phyloP scores from a whole-genome alignment of 495 filamentous ascomycete genomes.

The Penicillium pancosmium region DNA sequence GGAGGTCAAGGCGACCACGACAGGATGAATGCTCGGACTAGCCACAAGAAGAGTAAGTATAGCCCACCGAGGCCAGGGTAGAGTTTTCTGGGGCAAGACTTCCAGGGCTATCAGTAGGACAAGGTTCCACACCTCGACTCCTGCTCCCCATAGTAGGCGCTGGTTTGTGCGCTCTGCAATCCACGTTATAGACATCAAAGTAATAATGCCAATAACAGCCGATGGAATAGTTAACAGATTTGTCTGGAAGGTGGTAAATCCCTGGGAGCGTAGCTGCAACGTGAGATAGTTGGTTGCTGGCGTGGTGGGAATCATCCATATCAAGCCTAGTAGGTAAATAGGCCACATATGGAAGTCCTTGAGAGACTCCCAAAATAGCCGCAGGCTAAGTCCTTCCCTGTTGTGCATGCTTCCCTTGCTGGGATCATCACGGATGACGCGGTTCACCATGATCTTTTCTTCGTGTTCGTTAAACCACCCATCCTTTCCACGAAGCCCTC shows the following conservation, averaged over 20 bases:
- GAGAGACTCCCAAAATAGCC: constrained; percentile 51
- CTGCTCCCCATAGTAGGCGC: constrained; percentile 50
- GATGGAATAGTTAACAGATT: constrained; percentile 63
- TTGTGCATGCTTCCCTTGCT: constrained; percentile 69
- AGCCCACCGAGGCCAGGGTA: constrained; percentile 54
- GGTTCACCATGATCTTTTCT: constrained; percentile 71
- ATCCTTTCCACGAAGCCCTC: constrained; percentile 63
- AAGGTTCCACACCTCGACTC: constrained; percentile 56
- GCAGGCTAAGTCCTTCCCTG: constrained; percentile 51
- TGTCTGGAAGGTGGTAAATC: constrained; percentile 25
- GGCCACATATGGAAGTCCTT: constrained; percentile 58
- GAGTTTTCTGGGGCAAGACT: constrained; percentile 32
- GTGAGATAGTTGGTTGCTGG: constrained; percentile 15
- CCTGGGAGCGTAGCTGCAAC: constrained; percentile 9
- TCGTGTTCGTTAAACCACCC: constrained; percentile 70
- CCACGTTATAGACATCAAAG: constrained; percentile 47
- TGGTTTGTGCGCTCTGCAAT: constrained; percentile 54
- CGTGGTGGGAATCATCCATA: constrained; percentile 17
- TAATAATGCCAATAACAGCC: constrained; percentile 47
- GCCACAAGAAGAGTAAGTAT: constrained; percentile 54
- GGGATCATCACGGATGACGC: constrained; percentile 73
- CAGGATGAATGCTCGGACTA: constrained; percentile 62
- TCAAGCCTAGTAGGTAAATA: constrained; percentile 58
- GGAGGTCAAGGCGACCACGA: constrained; percentile 67
- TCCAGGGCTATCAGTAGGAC: constrained; percentile 54